Percentiles rank a stretch among this genome's conserved stretches.
Evolutionary conservation across 2,329 filamentous ascomycete species (phyloP).

Genomic region (Teratosphaeria gauchensis): DNA sequence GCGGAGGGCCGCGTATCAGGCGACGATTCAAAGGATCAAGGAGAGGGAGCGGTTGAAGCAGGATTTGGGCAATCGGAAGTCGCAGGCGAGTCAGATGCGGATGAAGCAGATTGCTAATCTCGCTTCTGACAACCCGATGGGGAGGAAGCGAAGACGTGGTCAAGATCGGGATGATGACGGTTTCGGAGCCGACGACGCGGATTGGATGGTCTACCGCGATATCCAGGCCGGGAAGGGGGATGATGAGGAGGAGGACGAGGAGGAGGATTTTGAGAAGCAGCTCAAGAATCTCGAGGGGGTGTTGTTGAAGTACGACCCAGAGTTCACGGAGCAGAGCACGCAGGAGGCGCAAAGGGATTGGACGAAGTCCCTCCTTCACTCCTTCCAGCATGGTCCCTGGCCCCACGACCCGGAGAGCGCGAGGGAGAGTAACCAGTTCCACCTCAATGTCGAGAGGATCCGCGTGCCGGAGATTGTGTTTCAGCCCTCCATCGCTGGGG

Average conservation of each 20-base stretch:
- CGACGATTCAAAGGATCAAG: slow-evolving; percentile 73
- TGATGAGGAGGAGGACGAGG: slow-evolving; percentile 88
- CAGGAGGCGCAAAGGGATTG: slow-evolving; percentile 89
- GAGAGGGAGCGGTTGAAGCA: slow-evolving; percentile 88
- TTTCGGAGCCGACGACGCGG: slow-evolving; percentile 93
- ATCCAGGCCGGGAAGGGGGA: slow-evolving; percentile 84
- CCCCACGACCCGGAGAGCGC: slow-evolving; percentile 75
- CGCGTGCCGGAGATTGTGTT: slow-evolving; percentile 98
- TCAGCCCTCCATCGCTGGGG: slow-evolving; percentile 94
- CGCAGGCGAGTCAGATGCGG: slow-evolving; percentile 85
- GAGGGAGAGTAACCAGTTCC: slow-evolving; percentile 74
- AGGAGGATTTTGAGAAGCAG: slow-evolving; percentile 68
- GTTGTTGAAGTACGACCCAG: slow-evolving; percentile 73
- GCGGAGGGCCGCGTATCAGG: slow-evolving; percentile 61
- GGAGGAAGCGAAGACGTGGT: slow-evolving; percentile 72
- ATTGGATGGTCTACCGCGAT: slow-evolving; percentile 94
- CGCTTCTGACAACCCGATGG: slow-evolving; percentile 69
- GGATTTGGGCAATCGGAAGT: slow-evolving; percentile 93
- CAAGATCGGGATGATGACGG: slow-evolving; percentile 94
- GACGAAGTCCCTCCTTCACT: slow-evolving; percentile 84
- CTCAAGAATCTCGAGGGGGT: slow-evolving; percentile 75
- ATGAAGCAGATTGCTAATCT: slow-evolving; percentile 98
- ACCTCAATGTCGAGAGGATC: slow-evolving; percentile 99
- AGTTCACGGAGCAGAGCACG: slow-evolving; percentile 86
- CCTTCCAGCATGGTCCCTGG: slow-evolving; percentile 78